Evolutionary conservation across 2,329 filamentous ascomycete genomes (phyloP).

Genomic region (Botrytis deweyae): DNA sequence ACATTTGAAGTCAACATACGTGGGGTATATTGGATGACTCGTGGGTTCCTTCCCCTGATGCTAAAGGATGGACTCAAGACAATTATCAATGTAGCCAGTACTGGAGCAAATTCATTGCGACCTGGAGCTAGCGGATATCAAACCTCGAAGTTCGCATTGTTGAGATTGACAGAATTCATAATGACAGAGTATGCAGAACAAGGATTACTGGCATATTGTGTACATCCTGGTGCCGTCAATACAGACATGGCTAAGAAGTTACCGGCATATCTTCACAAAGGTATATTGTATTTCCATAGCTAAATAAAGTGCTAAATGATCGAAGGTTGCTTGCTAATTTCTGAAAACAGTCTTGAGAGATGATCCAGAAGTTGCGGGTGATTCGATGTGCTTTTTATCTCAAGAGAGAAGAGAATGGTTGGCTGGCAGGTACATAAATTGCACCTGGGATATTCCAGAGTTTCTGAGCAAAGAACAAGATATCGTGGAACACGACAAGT

Average conservation of each 20-base stretch:
- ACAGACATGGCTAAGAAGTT: slow-evolving; percentile 43
- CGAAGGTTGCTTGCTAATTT: slow-evolving; percentile 13
- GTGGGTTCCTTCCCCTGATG: slow-evolving; percentile 28
- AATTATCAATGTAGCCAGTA: slow-evolving; percentile 49
- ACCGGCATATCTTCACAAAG: slow-evolving; percentile 35
- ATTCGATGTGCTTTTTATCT: slow-evolving; percentile 47
- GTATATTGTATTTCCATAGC: slow-evolving; percentile 23
- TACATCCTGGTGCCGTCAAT: slow-evolving; percentile 44
- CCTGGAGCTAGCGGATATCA: slow-evolving; percentile 47
- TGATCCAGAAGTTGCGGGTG: slow-evolving; percentile 43
- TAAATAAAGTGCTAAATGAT: neutral
- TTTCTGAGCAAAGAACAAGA: slow-evolving; percentile 45
- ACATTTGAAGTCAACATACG: slow-evolving; percentile 32
- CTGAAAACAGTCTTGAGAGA: slow-evolving; percentile 38
- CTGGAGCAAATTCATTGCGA: slow-evolving; percentile 43
- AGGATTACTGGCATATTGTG: slow-evolving; percentile 44
- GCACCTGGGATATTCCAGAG: slow-evolving; percentile 50
- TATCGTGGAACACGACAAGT: slow-evolving; percentile 42
- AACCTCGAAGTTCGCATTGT: slow-evolving; percentile 50
- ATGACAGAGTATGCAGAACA: slow-evolving; percentile 47
- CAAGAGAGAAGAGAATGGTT: slow-evolving; percentile 47
- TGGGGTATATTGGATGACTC: slow-evolving; percentile 29
- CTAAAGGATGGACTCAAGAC: slow-evolving; percentile 42
- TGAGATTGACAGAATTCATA: slow-evolving; percentile 51
- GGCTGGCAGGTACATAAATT: slow-evolving; percentile 46